Conservation (phyloP, 2,329 filamentous ascomycete species). For the Penicillium sp. region DNA sequence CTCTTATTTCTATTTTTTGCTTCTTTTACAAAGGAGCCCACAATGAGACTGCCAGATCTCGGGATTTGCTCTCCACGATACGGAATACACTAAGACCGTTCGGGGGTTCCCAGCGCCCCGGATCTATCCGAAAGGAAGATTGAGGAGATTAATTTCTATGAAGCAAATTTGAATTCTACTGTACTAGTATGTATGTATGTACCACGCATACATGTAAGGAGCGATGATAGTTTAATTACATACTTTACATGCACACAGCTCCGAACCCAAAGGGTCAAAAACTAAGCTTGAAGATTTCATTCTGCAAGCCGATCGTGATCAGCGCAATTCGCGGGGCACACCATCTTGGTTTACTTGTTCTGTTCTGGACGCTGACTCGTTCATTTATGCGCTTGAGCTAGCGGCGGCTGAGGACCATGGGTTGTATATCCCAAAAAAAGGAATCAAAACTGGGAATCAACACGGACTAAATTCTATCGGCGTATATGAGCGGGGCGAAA, state of each 20-base stretch:
- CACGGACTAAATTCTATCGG: conserved; percentile 19
- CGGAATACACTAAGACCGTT: neutral
- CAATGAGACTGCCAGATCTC: conserved; percentile 3
- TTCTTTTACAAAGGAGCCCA: neutral
- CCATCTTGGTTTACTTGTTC: neutral
- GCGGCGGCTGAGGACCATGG: conserved; percentile 20
- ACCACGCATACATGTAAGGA: neutral
- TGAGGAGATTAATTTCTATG: neutral
- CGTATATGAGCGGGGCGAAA: neutral
- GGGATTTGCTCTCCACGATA: neutral
- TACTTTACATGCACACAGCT: neutral
- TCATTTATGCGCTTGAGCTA: conserved; percentile 1
- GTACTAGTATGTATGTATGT: neutral
- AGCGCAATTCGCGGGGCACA: neutral
- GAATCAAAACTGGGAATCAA: neutral
- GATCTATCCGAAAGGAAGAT: conserved; percentile 10
- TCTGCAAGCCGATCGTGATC: conserved; percentile 5
- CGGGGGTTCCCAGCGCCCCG: neutral
- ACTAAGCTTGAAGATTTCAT: conserved; percentile 1
- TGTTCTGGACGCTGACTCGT: conserved; percentile 2
- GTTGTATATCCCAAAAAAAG: conserved; percentile 1
- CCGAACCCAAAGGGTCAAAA: neutral
- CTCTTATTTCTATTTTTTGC: neutral
- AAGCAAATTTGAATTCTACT: too few relatives aligned
- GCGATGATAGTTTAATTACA: neutral